Evolutionary conservation across 2,329 filamentous ascomycete genomes (phyloP).

Genomic region (Phaeosphaeria sp.): DNA sequence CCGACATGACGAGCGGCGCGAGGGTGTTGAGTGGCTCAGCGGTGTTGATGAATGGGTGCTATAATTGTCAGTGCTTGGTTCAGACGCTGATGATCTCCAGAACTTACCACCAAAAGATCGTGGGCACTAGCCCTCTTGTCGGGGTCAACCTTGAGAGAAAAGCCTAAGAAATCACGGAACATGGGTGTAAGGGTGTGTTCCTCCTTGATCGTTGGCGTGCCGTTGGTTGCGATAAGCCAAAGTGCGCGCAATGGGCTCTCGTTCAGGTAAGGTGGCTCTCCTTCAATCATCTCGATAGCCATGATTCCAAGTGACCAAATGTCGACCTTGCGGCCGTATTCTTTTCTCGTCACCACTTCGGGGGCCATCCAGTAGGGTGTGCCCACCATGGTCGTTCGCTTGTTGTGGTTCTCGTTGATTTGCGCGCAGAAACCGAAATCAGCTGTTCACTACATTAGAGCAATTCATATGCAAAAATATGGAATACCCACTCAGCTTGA

Average conservation of each 20-base stretch:
- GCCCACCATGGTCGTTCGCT: slow-evolving; percentile 98
- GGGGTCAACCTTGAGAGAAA: slow-evolving; percentile 94
- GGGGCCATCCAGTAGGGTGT: slow-evolving; percentile 99
- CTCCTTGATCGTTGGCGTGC: slow-evolving; percentile 93
- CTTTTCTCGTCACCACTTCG: slow-evolving; percentile 95
- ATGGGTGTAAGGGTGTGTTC: slow-evolving; percentile 80
- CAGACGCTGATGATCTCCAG: neutral
- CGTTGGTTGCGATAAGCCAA: slow-evolving; percentile 96
- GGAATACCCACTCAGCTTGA: slow-evolving; percentile 83
- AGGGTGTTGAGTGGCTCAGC: slow-evolving; percentile 69
- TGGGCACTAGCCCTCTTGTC: slow-evolving; percentile 96
- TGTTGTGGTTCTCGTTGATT: slow-evolving; percentile 96
- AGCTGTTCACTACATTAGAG: slow-evolving; percentile 59
- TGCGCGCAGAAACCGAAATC: slow-evolving; percentile 99
- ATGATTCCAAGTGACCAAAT: slow-evolving; percentile 99
- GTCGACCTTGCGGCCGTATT: slow-evolving; percentile 97
- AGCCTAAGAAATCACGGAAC: slow-evolving; percentile 90
- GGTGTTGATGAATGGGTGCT: slow-evolving; percentile 59
- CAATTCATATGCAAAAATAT: neutral
- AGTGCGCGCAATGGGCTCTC: slow-evolving; percentile 92
- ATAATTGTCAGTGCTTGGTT: slow-evolving; percentile 16
- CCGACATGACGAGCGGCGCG: slow-evolving; percentile 84
- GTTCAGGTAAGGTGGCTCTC: slow-evolving; percentile 94
- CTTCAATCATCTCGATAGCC: slow-evolving; percentile 99
- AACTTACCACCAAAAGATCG: slow-evolving; percentile 85